Base-by-base conservation (phyloP, 805 yeast genomes). In the Tetrapisispora pingtungensis region DNA sequence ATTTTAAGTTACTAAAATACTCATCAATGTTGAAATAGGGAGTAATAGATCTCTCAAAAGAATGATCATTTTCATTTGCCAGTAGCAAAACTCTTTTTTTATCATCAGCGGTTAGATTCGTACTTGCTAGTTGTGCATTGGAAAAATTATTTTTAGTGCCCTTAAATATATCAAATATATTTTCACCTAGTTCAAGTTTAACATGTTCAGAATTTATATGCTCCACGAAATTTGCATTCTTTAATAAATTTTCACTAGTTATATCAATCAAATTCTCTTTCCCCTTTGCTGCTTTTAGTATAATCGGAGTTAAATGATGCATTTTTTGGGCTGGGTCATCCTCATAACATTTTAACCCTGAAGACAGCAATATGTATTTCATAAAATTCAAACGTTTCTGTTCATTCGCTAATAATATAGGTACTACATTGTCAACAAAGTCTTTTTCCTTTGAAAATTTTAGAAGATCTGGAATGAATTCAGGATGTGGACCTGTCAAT, bases 401-500 rank as follows among this genome's bases (percentile, higher is more conserved):
- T 43, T 81, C 79, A 30, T 71, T 55, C 0, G 61, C 60, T 18
- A 59, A 58, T 24, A 88, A 61, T 0, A 55, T 59, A 3, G 66
- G 54, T 2, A 76, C 61, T 2, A 78, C 65, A 0, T 53, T 44
- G 7, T 54, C 49, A 40, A 65, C 64, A 15, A 66, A 37, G 49
- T 62, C 39, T 48, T 67, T 46, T 46, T 60, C 56, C 10, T 58
- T 50, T 1, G 65, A 51, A 24, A 66, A 66, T 17, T 63, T 64
- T 48, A 74, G 64, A 49, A 80, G 53, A 14, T 73, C 66, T 14
- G 87, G 81, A 2, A 78, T 69, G 57, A 80, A 88, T 62, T 93
- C 99, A 0, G 96, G 95, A 63, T 93, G 98, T 0, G 86, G 75
- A 0, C 97, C 97, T 13, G 83, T 71, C 12, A 93, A 70, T 10